These are phyloP conservation scores for Rhizopus microsporus DNA, from an alignment of 371 early-diverging fungal genomes.

Conservation along the genomic window DNA sequence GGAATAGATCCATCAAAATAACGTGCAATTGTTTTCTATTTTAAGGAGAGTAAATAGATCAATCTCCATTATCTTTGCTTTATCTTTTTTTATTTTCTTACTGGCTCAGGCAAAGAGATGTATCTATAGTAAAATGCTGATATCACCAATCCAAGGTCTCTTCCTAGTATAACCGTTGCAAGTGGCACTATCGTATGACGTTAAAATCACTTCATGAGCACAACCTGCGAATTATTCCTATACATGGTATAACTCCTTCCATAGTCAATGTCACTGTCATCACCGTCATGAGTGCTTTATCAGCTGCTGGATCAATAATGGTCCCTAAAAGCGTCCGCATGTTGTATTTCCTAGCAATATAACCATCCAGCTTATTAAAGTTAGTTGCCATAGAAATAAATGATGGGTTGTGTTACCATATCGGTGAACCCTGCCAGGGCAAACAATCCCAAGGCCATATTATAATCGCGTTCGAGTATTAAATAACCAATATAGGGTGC, in stretches of 20 bases:
- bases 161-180: conserved; percentile 82
- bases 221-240: conserved; percentile 6
- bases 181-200: conserved; percentile 60
- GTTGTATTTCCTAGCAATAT: conserved; percentile 86
- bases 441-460: conserved; percentile 72
- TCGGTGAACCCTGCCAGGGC: conserved; percentile 86
- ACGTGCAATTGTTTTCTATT: conserved; percentile 76
- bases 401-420: conserved; percentile 45
- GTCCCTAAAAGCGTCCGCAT: conserved; percentile 88
- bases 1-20: conserved; percentile 92
- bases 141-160: conserved; percentile 81
- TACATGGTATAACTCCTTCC: conserved; percentile 79
- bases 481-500: conserved; percentile 90
- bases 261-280: conserved; percentile 81
- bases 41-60: conserved; percentile 5
- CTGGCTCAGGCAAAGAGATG: conserved; percentile 86
- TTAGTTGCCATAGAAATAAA: background rate
- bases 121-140: conserved; percentile 87
- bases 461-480: conserved; percentile 73
- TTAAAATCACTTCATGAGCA: background rate
- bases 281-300: conserved; percentile 93
- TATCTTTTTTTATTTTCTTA: conserved; percentile 25
- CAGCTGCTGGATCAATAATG: conserved; percentile 95
- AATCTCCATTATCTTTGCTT: background rate
- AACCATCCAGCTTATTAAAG: conserved; percentile 79